phyloP scores from a whole-genome alignment of 2,329 filamentous ascomycete genomes.

The Alternaria solani region DNA sequence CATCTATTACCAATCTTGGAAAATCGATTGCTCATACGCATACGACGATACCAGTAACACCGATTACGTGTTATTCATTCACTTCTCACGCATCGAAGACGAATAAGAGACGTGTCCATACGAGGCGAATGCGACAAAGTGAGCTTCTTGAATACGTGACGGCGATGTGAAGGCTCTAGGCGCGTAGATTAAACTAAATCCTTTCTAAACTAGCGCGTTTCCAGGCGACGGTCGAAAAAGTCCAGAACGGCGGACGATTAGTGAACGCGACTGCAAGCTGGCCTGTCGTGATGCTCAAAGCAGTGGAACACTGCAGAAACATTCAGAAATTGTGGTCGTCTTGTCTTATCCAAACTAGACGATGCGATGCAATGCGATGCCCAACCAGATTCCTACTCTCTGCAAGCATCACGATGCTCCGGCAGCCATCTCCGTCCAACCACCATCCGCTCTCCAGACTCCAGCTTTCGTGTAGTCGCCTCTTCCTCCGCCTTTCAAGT shows the following conservation, averaged over 20 bases:
- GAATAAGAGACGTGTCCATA: neutral
- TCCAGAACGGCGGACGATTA: neutral
- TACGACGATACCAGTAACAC: neutral
- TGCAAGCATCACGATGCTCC: constrained; percentile 56
- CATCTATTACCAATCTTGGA: neutral
- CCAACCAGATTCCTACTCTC: neutral
- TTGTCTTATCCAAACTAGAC: neutral
- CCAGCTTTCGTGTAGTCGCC: constrained; percentile 81
- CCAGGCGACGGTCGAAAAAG: neutral
- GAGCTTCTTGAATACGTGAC: neutral
- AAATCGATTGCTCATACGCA: neutral
- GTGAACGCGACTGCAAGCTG: neutral
- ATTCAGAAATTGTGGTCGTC: neutral
- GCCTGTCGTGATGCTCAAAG: neutral
- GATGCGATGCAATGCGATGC: neutral
- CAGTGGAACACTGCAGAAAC: neutral
- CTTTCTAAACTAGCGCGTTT: neutral
- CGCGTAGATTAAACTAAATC: neutral
- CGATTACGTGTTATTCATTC: neutral
- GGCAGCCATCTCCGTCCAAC: constrained; percentile 71
- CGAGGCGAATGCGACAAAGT: neutral
- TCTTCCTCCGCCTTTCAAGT: constrained; percentile 69
- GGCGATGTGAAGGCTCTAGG: neutral
- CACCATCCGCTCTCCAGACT: constrained; percentile 69
- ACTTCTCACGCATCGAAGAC: neutral